A percentile compares a stretch with the other conserved stretches of the same genome.
Conservation (phyloP, 2,329 filamentous ascomycete genomes). For the Calonectria hawksworthii region DNA sequence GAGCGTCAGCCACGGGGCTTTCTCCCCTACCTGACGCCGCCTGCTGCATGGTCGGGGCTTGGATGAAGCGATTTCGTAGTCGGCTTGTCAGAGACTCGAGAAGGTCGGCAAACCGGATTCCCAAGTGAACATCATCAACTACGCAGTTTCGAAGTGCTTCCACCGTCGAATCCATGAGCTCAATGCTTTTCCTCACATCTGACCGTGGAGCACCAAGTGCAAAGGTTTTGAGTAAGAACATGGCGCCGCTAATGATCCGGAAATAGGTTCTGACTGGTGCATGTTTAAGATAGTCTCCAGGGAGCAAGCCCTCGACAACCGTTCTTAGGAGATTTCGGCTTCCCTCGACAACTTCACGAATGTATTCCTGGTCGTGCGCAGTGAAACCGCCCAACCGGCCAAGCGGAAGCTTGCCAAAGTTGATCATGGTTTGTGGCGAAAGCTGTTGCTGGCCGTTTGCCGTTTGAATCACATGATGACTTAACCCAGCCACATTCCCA, state of each 20-base stretch:
- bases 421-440: slow-evolving; percentile 75
- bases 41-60: slow-evolving; percentile 65
- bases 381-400: slow-evolving; percentile 75
- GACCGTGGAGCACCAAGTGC: slow-evolving; percentile 83
- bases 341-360: slow-evolving; percentile 82
- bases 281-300: slow-evolving; percentile 83
- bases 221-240: slow-evolving; percentile 89
- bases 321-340: slow-evolving; percentile 82
- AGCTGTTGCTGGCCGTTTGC: slow-evolving; percentile 52
- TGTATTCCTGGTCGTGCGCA: slow-evolving; percentile 78
- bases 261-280: slow-evolving; percentile 89
- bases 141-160: slow-evolving; percentile 82
- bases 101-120: slow-evolving; percentile 86
- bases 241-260: slow-evolving; percentile 86
- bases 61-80: slow-evolving; percentile 81
- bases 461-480: slow-evolving; percentile 51
- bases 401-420: slow-evolving; percentile 74
- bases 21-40: slow-evolving; percentile 56
- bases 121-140: slow-evolving; percentile 87
- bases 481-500: slow-evolving; percentile 57
- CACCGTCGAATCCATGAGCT: slow-evolving; percentile 81
- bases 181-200: slow-evolving; percentile 82
- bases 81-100: slow-evolving; percentile 84
- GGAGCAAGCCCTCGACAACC: slow-evolving; percentile 82
- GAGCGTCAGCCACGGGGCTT: slow-evolving; percentile 54